Evolutionary conservation across 768 basidiomycete genomes (phyloP).

Genomic region (Kondoa subrosea): DNA sequence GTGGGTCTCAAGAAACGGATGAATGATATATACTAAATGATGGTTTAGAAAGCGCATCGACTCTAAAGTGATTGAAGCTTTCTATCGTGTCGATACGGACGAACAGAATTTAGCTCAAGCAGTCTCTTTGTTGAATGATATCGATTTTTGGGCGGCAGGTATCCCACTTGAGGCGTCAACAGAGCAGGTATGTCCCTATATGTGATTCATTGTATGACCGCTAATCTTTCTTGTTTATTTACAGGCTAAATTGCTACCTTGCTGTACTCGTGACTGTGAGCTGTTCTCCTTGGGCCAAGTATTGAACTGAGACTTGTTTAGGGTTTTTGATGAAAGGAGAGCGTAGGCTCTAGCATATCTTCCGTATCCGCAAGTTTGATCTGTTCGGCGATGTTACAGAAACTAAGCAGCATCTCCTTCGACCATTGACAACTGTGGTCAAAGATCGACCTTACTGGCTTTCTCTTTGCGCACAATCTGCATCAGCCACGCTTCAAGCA

Average conservation of each 20-base stretch:
- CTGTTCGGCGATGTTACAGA: not conserved
- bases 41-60: not conserved
- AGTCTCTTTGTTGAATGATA: not conserved
- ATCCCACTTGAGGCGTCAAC: not conserved
- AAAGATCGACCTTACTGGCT: not conserved
- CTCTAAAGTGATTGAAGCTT: not conserved
- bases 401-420: not conserved
- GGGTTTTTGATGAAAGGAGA: not conserved
- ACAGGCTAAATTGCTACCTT: not conserved
- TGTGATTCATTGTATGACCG: not conserved
- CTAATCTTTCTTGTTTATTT: not conserved
- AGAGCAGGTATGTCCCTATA: not conserved
- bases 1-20: not conserved
- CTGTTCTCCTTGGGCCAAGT: not conserved
- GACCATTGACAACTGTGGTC: not conserved
- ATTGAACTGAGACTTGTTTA: not conserved
- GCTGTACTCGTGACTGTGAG: not conserved
- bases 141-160: not conserved
- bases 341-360: not conserved
- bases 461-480: not conserved
- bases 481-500: not conserved
- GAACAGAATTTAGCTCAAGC: not conserved
- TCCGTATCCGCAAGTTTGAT: not conserved
- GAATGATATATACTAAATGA: not conserved
- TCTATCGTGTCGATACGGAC: not conserved